Evolutionary conservation across 2,329 filamentous ascomycete species (phyloP).

Genomic region (Aspergillus melleus): DNA sequence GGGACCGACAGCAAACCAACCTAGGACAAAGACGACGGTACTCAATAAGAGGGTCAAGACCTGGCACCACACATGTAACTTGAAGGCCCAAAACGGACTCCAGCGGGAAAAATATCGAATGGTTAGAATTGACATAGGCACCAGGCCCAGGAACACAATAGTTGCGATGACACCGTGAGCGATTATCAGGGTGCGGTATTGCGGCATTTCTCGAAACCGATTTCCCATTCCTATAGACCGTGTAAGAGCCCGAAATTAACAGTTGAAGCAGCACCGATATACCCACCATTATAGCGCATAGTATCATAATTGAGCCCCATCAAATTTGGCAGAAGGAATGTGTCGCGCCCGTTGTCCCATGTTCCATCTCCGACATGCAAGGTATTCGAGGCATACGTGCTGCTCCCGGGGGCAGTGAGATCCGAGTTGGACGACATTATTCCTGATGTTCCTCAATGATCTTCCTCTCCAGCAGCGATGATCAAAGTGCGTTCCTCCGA

Average conservation of each 20-base stretch:
- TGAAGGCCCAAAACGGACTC: slow-evolving; percentile 56
- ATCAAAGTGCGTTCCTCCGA: slow-evolving; percentile 5
- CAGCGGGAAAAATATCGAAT: slow-evolving; percentile 60
- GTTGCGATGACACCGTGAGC: slow-evolving; percentile 62
- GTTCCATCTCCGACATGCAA: slow-evolving; percentile 67
- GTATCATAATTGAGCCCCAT: slow-evolving; percentile 66
- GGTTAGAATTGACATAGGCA: slow-evolving; percentile 61
- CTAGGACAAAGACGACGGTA: slow-evolving; percentile 63
- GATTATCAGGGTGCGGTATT: slow-evolving; percentile 59
- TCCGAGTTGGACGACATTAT: slow-evolving; percentile 36
- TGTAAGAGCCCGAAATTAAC: slow-evolving; percentile 10
- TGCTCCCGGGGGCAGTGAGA: slow-evolving; percentile 60
- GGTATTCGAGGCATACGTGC: slow-evolving; percentile 61
- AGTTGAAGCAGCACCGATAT: neutral
- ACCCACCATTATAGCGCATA: slow-evolving; percentile 65
- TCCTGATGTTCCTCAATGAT: neutral
- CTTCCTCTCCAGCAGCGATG: slow-evolving; percentile 7
- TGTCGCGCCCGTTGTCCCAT: slow-evolving; percentile 63
- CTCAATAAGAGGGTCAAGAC: slow-evolving; percentile 60
- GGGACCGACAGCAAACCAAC: slow-evolving; percentile 64
- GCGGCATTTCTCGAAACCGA: slow-evolving; percentile 59
- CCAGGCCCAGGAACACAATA: slow-evolving; percentile 61
- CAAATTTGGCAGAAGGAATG: slow-evolving; percentile 64
- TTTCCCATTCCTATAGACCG: slow-evolving; percentile 61
- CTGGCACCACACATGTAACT: slow-evolving; percentile 64